Evolutionary conservation across 2,329 filamentous ascomycete species (phyloP), one percentile per base, ranked within the genome.

Genomic region (Calonectria naviculata): DNA sequence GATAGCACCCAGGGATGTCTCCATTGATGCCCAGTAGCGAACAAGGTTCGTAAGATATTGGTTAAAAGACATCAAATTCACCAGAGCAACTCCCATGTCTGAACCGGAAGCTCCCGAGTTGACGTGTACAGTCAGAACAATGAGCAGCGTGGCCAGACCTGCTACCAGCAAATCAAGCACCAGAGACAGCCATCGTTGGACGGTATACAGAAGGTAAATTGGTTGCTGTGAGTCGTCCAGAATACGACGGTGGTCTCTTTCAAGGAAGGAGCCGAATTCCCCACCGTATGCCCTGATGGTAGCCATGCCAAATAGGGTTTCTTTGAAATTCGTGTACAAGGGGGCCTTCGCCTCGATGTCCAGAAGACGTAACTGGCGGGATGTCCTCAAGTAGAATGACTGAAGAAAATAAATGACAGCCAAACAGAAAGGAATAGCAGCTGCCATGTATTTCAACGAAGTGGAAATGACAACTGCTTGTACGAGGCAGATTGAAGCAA

Each of bases 321-420:
- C 88, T 10, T 82, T 80, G 70, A 89, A 88, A 21, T 88, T 85
- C 0, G 86, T 83, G 68, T 86, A 89, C 1, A 89, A 80, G 0
- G 87, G 86, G 0, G 83, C 83, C 72, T 86, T 86, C 26, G 84
- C 82, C 73, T 90, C 88, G 0, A 90, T 79, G 64, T 90, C 88
- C 29, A 89, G 81, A 34, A 87, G 83, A 8, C 88, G 83, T 6
- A 89, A 76, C 74, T 89, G 88, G 0, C n/a, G n/a, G n/a, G n/a
- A n/a, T n/a, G n/a, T n/a, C n/a, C n/a, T n/a, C n/a, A n/a, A n/a
- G n/a, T n/a, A 56, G 19, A 56, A 56, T 19, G 19, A 19, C 19
- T 56, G 49, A 26, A 56, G 29, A 29, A 56, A 56, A 19, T 34
- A 65, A 41, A 41, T 41, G 36, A 41, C 36, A 71, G 78, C 69